These are phyloP conservation scores for Begonia loranthoides DNA, from an alignment of 306 rosid genomes.

Conservation along the genomic window DNA sequence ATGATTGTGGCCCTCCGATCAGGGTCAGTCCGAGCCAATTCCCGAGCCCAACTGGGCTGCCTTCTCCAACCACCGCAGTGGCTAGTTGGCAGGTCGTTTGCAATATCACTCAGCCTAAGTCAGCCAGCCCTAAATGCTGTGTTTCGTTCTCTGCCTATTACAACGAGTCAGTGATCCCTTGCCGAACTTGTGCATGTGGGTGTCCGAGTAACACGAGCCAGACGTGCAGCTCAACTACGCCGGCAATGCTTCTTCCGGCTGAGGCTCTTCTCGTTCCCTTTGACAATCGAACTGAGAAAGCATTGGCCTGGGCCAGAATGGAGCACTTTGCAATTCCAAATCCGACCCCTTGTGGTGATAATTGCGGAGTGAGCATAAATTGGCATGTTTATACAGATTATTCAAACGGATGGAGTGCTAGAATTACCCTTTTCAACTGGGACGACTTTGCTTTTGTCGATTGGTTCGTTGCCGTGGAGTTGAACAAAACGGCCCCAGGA, in stretches of 20 bases:
- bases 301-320: constrained; percentile 65
- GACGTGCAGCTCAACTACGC: constrained; percentile 54
- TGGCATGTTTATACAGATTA: constrained; percentile 83
- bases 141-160: constrained; percentile 85
- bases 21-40: constrained; percentile 60
- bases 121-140: constrained; percentile 55
- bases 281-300: constrained; percentile 51
- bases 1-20: constrained; percentile 70
- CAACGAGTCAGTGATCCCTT: constrained; percentile 88
- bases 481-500: constrained; percentile 71
- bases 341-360: constrained; percentile 77
- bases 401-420: constrained; percentile 73
- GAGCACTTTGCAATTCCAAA: constrained; percentile 43
- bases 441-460: constrained; percentile 57
- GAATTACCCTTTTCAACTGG: constrained; percentile 92
- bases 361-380: constrained; percentile 85
- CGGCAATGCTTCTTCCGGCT: constrained; percentile 83
- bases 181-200: constrained; percentile 95
- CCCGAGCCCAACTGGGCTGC: constrained; percentile 56
- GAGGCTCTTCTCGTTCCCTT: constrained; percentile 82
- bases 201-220: constrained; percentile 38
- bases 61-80: constrained; percentile 45
- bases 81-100: constrained; percentile 99
- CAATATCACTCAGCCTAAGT: constrained; percentile 55
- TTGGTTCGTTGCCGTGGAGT: constrained; percentile 87